These are phyloP conservation scores for Podila clonocystis DNA, from an alignment of 192 early-diverging fungal genomes.

Conservation along the genomic window DNA sequence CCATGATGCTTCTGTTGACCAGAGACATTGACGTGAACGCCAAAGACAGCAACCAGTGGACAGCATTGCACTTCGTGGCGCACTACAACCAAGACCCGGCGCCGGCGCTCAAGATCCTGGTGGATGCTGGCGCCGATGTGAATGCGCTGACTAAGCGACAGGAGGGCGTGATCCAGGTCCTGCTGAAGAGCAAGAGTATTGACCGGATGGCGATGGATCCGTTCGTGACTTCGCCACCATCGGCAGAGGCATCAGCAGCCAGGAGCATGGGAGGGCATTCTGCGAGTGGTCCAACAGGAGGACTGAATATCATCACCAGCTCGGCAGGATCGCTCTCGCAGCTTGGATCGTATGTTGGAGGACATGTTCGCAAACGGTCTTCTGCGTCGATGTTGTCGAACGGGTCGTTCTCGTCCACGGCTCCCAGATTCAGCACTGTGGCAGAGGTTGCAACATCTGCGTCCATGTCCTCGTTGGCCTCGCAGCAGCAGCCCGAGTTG, in stretches of 20 bases:
- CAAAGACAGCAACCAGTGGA: slow-evolving; percentile 47
- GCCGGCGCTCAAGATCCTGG: slow-evolving; percentile 49
- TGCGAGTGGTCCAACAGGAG: neutral
- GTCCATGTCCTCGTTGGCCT: neutral
- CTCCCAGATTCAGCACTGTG: slow-evolving; percentile 25
- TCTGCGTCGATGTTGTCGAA: slow-evolving; percentile 21
- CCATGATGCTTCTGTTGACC: slow-evolving; percentile 44
- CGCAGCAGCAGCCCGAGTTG: slow-evolving; percentile 6
- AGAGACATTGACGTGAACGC: slow-evolving; percentile 43
- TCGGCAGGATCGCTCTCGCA: slow-evolving; percentile 6
- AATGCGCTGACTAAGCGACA: slow-evolving; percentile 42
- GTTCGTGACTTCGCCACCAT: neutral
- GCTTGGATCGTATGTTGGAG: slow-evolving; percentile 19
- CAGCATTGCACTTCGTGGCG: slow-evolving; percentile 44
- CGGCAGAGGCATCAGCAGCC: neutral
- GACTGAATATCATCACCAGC: neutral
- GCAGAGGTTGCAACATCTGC: slow-evolving; percentile 9
- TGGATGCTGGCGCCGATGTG: slow-evolving; percentile 49
- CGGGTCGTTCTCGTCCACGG: slow-evolving; percentile 15
- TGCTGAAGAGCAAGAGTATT: slow-evolving; percentile 51
- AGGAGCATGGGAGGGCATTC: neutral
- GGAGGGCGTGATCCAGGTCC: slow-evolving; percentile 36
- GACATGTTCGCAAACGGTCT: slow-evolving; percentile 29
- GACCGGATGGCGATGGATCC: slow-evolving; percentile 29
- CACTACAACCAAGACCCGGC: slow-evolving; percentile 51